A percentile compares a stretch with the other conserved stretches of the same genome.
These are phyloP conservation scores for Keqinozyma sinolaborantium DNA, from an alignment of 1,139 yeast species.

Conservation along the genomic window DNA sequence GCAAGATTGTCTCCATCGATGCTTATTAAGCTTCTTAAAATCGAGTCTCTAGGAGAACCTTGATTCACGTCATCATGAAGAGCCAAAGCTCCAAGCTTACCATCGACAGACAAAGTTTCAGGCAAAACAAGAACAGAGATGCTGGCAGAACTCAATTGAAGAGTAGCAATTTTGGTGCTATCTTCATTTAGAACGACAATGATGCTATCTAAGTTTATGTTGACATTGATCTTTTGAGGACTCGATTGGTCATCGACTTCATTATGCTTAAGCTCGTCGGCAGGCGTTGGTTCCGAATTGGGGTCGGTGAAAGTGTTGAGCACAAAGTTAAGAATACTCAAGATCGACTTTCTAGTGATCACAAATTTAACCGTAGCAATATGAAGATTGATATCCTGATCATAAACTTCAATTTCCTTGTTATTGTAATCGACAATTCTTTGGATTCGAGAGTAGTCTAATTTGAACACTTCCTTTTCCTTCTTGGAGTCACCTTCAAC, in stretches of 20 bases:
- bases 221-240: slow-evolving; percentile 72
- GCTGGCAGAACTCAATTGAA: slow-evolving; percentile 71
- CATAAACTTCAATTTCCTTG: slow-evolving; percentile 65
- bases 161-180: slow-evolving; percentile 75
- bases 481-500: slow-evolving; percentile 22
- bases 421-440: slow-evolving; percentile 59
- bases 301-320: slow-evolving; percentile 88
- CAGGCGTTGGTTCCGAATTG: slow-evolving; percentile 62
- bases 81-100: slow-evolving; percentile 79
- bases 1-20: slow-evolving; percentile 85
- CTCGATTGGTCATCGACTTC: slow-evolving; percentile 51
- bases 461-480: slow-evolving; percentile 52
- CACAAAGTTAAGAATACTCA: slow-evolving; percentile 76
- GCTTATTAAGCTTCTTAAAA: slow-evolving; percentile 62
- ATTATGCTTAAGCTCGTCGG: slow-evolving; percentile 66
- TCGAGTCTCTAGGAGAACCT: slow-evolving; percentile 58
- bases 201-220: slow-evolving; percentile 69
- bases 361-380: slow-evolving; percentile 80
- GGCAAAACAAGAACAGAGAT: slow-evolving; percentile 67
- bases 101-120: slow-evolving; percentile 69
- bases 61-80: slow-evolving; percentile 73
- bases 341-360: slow-evolving; percentile 70
- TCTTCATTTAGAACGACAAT: slow-evolving; percentile 79
- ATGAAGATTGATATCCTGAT: slow-evolving; percentile 70
- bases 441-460: slow-evolving; percentile 57